phyloP scores from a whole-genome alignment of 2,329 filamentous ascomycete species.

The Calonectria ilicicola region DNA sequence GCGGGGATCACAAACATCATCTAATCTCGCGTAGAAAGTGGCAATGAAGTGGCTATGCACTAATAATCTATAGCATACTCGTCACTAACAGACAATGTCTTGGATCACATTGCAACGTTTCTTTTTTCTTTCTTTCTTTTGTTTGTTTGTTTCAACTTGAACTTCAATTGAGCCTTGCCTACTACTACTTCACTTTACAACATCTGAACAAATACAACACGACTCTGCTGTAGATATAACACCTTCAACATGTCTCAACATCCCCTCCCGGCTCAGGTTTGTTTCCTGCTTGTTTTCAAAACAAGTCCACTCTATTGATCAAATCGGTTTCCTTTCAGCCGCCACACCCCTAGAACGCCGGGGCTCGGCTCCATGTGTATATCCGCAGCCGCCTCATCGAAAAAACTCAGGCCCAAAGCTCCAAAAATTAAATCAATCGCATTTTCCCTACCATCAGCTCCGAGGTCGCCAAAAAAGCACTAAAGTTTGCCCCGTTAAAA shows the following conservation, averaged over 20 bases:
- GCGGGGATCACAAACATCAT: neutral
- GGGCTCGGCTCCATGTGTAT: constrained; percentile 19
- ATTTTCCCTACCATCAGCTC: constrained; percentile 37
- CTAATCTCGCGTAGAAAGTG: neutral
- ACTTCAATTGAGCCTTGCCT: constrained; percentile 18
- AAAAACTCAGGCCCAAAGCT: constrained; percentile 33
- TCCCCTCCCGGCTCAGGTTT: constrained; percentile 6
- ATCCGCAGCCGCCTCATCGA: constrained; percentile 16
- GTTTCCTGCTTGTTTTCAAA: constrained; percentile 24
- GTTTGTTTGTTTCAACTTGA: neutral
- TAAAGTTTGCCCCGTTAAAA: constrained; percentile 27
- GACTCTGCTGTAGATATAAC: constrained; percentile 9
- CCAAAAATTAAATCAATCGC: constrained; percentile 43
- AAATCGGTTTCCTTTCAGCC: constrained; percentile 18
- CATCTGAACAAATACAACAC: constrained; percentile 5
- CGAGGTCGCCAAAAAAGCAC: constrained; percentile 37
- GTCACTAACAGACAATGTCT: neutral
- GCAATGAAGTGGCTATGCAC: neutral
- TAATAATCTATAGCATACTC: neutral
- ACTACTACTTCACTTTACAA: constrained; percentile 16
- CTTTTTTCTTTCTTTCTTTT: no score
- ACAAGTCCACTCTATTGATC: constrained; percentile 27
- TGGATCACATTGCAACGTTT: neutral
- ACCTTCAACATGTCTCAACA: constrained; percentile 2
- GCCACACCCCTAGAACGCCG: constrained; percentile 10